Evolutionary conservation across 257 asterid species (phyloP).

Genomic region (Paraleonurus japonicus): DNA sequence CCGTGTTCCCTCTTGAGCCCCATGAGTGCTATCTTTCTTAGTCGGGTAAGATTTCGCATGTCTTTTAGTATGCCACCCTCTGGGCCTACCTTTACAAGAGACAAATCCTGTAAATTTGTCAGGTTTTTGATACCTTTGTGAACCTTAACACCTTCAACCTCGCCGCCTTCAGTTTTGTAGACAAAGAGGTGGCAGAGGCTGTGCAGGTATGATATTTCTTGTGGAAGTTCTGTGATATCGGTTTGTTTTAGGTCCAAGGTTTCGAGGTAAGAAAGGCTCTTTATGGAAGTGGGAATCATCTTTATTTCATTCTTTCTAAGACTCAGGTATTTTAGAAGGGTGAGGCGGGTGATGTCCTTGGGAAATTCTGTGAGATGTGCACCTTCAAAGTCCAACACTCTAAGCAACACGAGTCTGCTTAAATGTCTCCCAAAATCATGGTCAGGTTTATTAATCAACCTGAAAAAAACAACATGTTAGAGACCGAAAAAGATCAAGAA

Average conservation of each 20-base stretch:
- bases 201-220: constrained; percentile 31
- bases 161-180: constrained; percentile 22
- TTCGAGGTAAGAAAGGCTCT: constrained; percentile 31
- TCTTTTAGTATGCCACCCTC: constrained; percentile 23
- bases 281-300: constrained; percentile 28
- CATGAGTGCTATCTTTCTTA: constrained; percentile 40
- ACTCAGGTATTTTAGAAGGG: constrained; percentile 39
- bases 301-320: constrained; percentile 27
- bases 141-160: constrained; percentile 23
- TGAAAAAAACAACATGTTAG: not conserved
- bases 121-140: constrained; percentile 19
- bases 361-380: constrained; percentile 33
- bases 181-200: constrained; percentile 43
- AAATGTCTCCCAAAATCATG: not conserved
- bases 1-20: constrained; percentile 33
- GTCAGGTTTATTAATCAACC: not conserved
- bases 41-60: constrained; percentile 28
- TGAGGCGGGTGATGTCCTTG: constrained; percentile 24
- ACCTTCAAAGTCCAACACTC: constrained; percentile 1
- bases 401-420: not conserved
- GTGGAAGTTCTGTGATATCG: constrained; percentile 37
- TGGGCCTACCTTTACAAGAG: constrained; percentile 22
- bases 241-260: constrained; percentile 43
- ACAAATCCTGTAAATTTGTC: not conserved
- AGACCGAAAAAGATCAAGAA: no score